These are phyloP conservation scores for Lactarius pseudohatsudake DNA, from an alignment of 768 basidiomycete species.

Conservation along the genomic window DNA sequence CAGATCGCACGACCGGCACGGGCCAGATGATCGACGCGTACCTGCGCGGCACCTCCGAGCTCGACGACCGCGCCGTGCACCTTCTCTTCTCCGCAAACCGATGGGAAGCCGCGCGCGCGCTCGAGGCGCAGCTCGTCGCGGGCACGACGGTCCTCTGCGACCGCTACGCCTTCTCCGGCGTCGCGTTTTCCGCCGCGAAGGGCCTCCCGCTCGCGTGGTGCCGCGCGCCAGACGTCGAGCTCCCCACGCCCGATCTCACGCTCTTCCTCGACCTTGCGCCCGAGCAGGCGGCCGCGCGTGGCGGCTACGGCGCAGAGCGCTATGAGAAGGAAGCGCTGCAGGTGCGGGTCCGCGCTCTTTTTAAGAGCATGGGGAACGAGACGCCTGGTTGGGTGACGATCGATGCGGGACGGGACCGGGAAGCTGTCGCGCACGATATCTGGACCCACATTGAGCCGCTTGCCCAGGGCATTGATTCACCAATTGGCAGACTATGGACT, in stretches of 20 bases:
- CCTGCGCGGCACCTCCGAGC: constrained; percentile 75
- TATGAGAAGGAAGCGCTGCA: constrained; percentile 86
- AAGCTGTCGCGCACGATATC: constrained; percentile 53
- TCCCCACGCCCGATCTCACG: constrained; percentile 87
- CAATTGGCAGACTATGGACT: constrained; percentile 56
- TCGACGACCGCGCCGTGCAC: constrained; percentile 91
- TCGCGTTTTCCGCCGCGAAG: constrained; percentile 80
- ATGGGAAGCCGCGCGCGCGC: constrained; percentile 89
- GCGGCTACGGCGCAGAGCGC: constrained; percentile 83
- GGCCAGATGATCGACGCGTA: constrained; percentile 94
- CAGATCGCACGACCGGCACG: constrained; percentile 89
- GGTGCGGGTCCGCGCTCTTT: constrained; percentile 56
- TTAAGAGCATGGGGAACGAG: constrained; percentile 50
- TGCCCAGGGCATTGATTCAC: constrained; percentile 39
- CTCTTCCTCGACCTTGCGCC: constrained; percentile 85
- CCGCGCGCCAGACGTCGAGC: constrained; percentile 75
- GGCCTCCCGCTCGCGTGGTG: constrained; percentile 81
- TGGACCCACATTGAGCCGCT: constrained; percentile 54
- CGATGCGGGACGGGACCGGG: constrained; percentile 55
- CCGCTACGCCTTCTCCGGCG: constrained; percentile 94
- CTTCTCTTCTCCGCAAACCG: constrained; percentile 95
- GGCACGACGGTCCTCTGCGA: constrained; percentile 85
- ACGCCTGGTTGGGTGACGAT: constrained; percentile 50
- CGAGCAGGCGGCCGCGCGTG: constrained; percentile 62
- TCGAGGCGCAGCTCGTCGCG: constrained; percentile 53